Evolutionary conservation across 306 rosid genomes (phyloP).

Genomic region (Quercus variabilis): DNA sequence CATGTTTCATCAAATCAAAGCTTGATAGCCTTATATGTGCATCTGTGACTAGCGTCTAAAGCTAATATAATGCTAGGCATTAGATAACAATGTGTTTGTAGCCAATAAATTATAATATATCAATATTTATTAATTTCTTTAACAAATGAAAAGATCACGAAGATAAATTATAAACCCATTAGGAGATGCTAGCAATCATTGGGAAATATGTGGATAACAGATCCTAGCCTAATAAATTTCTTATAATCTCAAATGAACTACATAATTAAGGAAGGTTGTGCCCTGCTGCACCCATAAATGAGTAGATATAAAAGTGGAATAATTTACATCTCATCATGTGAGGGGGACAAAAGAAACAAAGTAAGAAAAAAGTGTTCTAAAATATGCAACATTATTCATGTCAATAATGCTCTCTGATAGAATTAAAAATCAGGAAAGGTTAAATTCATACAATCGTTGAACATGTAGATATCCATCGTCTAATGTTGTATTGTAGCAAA

Average conservation of each 20-base stretch:
- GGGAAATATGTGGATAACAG: background rate
- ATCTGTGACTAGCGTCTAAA: background rate
- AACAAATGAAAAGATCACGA: background rate
- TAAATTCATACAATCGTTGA: constrained; percentile 56
- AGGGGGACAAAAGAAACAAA: background rate
- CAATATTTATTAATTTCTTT: background rate
- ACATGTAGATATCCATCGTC: constrained; percentile 74
- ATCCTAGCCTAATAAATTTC: background rate
- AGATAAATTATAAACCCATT: background rate
- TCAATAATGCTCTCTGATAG: constrained; percentile 7
- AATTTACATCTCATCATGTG: background rate
- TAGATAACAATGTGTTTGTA: background rate
- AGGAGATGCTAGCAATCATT: background rate
- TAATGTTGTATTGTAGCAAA: constrained; percentile 53
- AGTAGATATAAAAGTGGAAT: constrained; percentile 1
- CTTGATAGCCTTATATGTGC: background rate
- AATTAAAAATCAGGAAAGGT: background rate
- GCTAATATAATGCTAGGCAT: background rate
- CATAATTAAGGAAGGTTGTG: background rate
- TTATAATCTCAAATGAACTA: background rate
- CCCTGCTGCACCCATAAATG: background rate
- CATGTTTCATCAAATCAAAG: background rate
- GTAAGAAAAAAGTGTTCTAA: background rate
- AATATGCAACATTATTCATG: background rate
- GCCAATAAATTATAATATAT: background rate